Percentiles rank a stretch among this genome's conserved stretches.
These are phyloP conservation scores for Microbotryum intermedium DNA, from an alignment of 1,284 basidiomycete genomes.

Conservation along the genomic window DNA sequence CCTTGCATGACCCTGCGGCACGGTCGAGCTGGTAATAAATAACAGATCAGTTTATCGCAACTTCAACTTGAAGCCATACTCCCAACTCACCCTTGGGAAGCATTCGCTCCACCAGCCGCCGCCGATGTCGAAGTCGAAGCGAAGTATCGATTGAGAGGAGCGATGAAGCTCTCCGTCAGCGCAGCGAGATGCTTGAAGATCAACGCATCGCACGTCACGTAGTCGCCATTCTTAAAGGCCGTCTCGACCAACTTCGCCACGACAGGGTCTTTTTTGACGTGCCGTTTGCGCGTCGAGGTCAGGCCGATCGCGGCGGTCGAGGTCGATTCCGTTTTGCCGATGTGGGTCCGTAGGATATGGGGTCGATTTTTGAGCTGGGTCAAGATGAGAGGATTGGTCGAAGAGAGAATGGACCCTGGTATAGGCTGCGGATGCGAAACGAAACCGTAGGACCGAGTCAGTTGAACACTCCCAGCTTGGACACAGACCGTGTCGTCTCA, in stretches of 20 bases:
- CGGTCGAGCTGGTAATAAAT: neutral
- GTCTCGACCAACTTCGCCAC: conserved; percentile 43
- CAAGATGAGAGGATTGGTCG: conserved; percentile 91
- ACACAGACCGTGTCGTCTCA: conserved; percentile 59
- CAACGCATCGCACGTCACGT: conserved; percentile 52
- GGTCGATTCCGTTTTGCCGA: neutral
- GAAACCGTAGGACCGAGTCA: conserved; percentile 53
- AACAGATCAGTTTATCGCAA: neutral
- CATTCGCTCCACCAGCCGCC: no score
- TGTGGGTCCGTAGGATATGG: conserved; percentile 51
- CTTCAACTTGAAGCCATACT: neutral
- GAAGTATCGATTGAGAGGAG: conserved; percentile 86
- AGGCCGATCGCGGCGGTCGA: conserved; percentile 51
- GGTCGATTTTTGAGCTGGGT: conserved; percentile 87
- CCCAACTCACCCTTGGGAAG: no score
- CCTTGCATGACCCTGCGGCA: conserved; percentile 8
- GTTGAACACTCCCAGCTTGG: conserved; percentile 54
- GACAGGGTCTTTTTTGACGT: conserved; percentile 60
- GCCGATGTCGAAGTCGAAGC: conserved; percentile 52
- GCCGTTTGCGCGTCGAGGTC: conserved; percentile 66
- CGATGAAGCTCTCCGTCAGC: conserved; percentile 78
- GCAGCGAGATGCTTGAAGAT: conserved; percentile 78
- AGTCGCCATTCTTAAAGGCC: conserved; percentile 20
- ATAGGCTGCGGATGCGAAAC: conserved; percentile 53
- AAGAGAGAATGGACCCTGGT: conserved; percentile 73